Evolutionary conservation across 805 yeast species (phyloP), one percentile per base, ranked within the genome.

Genomic region (Candida fluviatilis): DNA sequence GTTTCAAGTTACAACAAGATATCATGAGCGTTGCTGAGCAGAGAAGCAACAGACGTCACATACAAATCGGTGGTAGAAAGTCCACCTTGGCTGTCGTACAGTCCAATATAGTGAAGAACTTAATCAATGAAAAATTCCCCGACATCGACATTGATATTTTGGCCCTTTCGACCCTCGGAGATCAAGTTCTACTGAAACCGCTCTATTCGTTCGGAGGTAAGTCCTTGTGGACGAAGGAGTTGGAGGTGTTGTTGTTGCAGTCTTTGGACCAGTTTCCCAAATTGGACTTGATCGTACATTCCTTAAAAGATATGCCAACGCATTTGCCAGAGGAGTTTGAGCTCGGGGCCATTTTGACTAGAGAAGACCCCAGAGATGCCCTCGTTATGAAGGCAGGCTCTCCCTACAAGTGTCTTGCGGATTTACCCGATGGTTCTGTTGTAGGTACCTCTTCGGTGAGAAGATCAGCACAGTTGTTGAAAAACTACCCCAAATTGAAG

Each of bases 401-500:
- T 1, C 66, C 78, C 7, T 85, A 83, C 63, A 79, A 73, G 49
- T 50, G 71, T 2, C 67, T 93, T 34, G 68, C 62, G 2, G 96
- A 91, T 10, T 71, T 93, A 46, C 98, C 98, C 1, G 76, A 58
- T 3, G 95, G 95, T 3, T 69, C 93, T 2, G 76, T 88, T 15
- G 95, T 93, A 12, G 99, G 99, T 21, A 93, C 99, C 1, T 87
- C 96, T 1, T 88, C 96, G 1, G 82, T 93, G 31, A 79, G 99
- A 60, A 78, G 99, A 54, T 84, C 95, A 29, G 95, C 99, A 2
- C 98, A 91, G 66, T 69, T 93, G 43, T 71, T 81, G 54, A 82
- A 84, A 55, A 73, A 76, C 46, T 84, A 76, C 55, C 98, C 99
- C 13, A 66, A 79, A 39, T 74, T 93, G 40, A 63, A 62, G 35